These are phyloP conservation scores for Carex myosuroides DNA, from an alignment of 176 grass and related monocot genomes.

Conservation along the genomic window DNA sequence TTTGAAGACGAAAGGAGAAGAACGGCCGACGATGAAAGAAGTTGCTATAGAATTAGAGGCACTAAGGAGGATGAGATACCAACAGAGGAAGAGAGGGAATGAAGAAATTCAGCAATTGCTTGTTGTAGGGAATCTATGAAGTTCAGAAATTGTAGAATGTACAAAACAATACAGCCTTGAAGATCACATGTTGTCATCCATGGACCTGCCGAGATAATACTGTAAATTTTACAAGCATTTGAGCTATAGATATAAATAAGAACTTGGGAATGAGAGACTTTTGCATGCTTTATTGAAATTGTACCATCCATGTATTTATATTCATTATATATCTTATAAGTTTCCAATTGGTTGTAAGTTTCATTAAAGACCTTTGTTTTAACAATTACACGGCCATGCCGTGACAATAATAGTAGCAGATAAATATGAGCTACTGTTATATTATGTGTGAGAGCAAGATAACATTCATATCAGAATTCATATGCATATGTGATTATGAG, in stretches of 20 bases:
- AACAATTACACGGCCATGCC: background rate
- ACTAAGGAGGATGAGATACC: background rate
- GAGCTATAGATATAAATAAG: background rate
- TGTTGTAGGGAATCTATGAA: background rate
- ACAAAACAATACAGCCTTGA: background rate
- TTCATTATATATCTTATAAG: background rate
- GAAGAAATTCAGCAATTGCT: background rate
- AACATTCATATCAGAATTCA: background rate
- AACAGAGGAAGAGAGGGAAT: background rate
- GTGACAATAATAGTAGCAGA: background rate
- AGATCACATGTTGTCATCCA: background rate
- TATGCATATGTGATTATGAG: no score
- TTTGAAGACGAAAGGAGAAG: constrained; percentile 10
- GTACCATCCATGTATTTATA: background rate
- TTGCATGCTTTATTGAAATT: background rate
- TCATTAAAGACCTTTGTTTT: no score
- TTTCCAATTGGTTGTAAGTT: no score
- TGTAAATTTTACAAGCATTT: background rate
- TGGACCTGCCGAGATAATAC: background rate
- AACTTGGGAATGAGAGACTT: background rate
- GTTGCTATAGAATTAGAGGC: constrained; percentile 8
- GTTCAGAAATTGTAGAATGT: background rate
- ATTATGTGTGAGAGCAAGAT: no score
- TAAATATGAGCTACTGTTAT: background rate
- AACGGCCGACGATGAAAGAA: constrained; percentile 16